Conservation (phyloP, 164 flowering plant genomes). For the Dillenia turbinata region DNA sequence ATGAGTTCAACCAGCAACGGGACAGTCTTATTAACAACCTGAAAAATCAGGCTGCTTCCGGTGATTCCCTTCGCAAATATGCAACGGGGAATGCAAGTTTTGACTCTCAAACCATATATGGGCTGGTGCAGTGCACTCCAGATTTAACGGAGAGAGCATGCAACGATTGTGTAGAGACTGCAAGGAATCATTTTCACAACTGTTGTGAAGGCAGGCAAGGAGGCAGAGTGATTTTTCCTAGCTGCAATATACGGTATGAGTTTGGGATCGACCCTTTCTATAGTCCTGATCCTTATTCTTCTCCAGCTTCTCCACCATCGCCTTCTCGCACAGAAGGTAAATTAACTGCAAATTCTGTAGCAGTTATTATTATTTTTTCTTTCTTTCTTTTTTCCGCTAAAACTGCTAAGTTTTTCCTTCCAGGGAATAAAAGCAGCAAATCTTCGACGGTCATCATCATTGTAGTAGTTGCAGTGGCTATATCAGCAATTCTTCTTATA, state of each 20-base stretch:
- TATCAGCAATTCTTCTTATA: neutral
- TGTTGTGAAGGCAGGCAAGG: no score
- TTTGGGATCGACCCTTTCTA: no score
- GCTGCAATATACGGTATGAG: no score
- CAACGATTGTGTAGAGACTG: no score
- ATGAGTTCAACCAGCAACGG: neutral
- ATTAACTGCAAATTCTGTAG: no score
- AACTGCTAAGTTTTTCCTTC: neutral
- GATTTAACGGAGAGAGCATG: neutral
- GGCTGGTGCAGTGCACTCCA: constrained; percentile 12
- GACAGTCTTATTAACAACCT: constrained; percentile 2
- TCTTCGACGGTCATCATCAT: neutral
- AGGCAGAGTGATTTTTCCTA: no score
- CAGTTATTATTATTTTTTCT: no score
- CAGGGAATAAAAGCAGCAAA: neutral
- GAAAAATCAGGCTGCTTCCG: neutral
- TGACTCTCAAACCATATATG: constrained; percentile 4
- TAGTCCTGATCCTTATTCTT: no score
- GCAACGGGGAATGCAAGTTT: neutral
- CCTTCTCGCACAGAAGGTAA: no score
- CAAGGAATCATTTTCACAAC: no score
- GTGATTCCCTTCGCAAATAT: neutral
- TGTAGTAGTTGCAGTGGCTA: constrained; percentile 1
- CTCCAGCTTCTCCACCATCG: no score
- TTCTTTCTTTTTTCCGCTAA: no score